Conservation (phyloP, 306 rosid genomes). For the Vigna trinervia region DNA sequence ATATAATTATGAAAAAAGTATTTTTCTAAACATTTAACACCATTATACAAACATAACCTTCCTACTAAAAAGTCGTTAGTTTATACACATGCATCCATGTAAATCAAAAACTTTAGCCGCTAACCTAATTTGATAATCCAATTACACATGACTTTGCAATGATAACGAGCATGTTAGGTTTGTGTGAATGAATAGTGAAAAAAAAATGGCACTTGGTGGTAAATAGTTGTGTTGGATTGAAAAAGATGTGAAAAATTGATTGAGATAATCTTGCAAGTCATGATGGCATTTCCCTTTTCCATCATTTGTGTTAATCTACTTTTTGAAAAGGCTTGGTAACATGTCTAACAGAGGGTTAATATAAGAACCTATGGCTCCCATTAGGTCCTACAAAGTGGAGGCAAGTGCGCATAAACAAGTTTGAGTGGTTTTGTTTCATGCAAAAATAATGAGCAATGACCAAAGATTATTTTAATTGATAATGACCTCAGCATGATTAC, state of each 20-base stretch:
- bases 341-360: slow-evolving; percentile 30
- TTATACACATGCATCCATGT: too few relatives aligned
- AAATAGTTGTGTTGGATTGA: slow-evolving; percentile 21
- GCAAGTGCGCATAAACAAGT: slow-evolving; percentile 45
- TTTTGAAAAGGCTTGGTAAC: slow-evolving; percentile 36
- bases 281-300: slow-evolving; percentile 38
- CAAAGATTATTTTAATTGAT: slow-evolving; percentile 37
- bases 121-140: not conserved
- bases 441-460: slow-evolving; percentile 37
- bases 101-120: too few relatives aligned
- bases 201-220: not conserved
- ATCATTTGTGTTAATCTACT: slow-evolving; percentile 43
- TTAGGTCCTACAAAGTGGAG: slow-evolving; percentile 38
- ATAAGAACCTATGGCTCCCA: slow-evolving; percentile 14
- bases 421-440: slow-evolving; percentile 42
- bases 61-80: too few relatives aligned
- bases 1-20: too few relatives aligned
- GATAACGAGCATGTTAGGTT: slow-evolving; percentile 9
- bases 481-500: slow-evolving; percentile 36
- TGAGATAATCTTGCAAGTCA: slow-evolving; percentile 28
- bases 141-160: slow-evolving; percentile 18
- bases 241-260: slow-evolving; percentile 21
- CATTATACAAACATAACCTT: too few relatives aligned
- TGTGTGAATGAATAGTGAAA: slow-evolving; percentile 15
- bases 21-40: too few relatives aligned